Percentiles rank a stretch among this genome's conserved stretches.
Conservation (phyloP, 345 rosid genomes). For the Ceriops zippeliana region DNA sequence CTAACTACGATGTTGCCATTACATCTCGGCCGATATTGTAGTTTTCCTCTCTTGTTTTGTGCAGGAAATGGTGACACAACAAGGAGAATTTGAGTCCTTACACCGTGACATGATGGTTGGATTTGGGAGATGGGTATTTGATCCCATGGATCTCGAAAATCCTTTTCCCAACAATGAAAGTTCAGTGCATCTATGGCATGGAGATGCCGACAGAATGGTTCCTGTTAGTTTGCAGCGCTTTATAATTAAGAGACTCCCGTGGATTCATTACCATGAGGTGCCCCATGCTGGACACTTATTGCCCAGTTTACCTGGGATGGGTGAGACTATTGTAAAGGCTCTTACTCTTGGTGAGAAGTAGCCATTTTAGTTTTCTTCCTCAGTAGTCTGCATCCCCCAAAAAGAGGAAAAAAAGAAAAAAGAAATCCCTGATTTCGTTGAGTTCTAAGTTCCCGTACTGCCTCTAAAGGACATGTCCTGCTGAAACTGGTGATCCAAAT, state of each 20-base stretch:
- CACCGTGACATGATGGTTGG: constrained; percentile 23
- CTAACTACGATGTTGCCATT: background rate
- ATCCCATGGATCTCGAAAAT: constrained; percentile 26
- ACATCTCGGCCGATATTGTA: background rate
- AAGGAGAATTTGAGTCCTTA: constrained; percentile 23
- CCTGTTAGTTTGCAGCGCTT: constrained; percentile 26
- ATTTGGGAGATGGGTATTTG: constrained; percentile 31
- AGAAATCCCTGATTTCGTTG: background rate
- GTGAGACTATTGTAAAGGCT: constrained; percentile 8
- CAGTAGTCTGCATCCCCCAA: background rate
- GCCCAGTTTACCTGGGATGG: background rate
- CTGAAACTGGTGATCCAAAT: too few relatives aligned
- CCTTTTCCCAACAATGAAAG: constrained; percentile 28
- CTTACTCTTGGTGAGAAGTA: background rate
- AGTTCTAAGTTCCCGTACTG: background rate
- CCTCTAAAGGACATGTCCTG: background rate
- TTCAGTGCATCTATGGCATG: constrained; percentile 32
- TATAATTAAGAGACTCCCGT: constrained; percentile 17
- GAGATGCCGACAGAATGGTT: constrained; percentile 24
- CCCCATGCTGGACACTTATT: constrained; percentile 25
- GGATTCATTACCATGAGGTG: constrained; percentile 29
- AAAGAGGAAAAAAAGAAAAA: too few relatives aligned
- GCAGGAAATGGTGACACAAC: constrained; percentile 15
- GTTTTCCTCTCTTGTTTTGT: background rate
- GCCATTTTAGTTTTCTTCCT: background rate